Evolutionary conservation across 2,329 filamentous ascomycete genomes (phyloP).

Genomic region (Aspergillus candidus): DNA sequence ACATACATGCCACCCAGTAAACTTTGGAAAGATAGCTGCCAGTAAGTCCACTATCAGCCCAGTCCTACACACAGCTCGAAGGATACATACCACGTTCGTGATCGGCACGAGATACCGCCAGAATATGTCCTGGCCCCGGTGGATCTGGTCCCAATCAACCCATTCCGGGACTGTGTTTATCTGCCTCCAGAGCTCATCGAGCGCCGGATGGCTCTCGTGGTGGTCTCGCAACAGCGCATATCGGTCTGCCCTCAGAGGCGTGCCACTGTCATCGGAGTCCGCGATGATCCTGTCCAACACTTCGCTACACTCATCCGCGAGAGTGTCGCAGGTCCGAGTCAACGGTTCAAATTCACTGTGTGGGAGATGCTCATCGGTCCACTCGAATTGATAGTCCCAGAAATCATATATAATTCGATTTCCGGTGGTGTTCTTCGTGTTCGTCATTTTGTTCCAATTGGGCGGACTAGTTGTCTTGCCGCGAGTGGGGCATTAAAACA

Average conservation of each 20-base stretch:
- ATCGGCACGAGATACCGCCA: constrained; percentile 66
- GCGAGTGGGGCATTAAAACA: no score
- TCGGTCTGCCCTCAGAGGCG: constrained; percentile 47
- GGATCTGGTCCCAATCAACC: constrained; percentile 72
- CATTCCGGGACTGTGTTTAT: constrained; percentile 62
- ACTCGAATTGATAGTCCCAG: constrained; percentile 8
- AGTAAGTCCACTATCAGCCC: not conserved
- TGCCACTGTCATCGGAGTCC: constrained; percentile 47
- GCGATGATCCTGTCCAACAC: constrained; percentile 54
- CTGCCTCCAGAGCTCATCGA: constrained; percentile 58
- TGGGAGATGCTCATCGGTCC: constrained; percentile 3
- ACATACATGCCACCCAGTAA: constrained; percentile 21
- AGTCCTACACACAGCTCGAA: not conserved
- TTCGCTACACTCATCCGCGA: constrained; percentile 5
- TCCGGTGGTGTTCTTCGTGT: constrained; percentile 1
- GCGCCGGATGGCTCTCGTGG: constrained; percentile 48
- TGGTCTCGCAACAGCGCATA: constrained; percentile 59
- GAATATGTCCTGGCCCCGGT: constrained; percentile 66
- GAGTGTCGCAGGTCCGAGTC: constrained; percentile 4
- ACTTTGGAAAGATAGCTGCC: constrained; percentile 24
- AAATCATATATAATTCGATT: constrained; percentile 5
- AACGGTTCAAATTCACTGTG: constrained; percentile 1
- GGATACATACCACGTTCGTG: constrained; percentile 45
- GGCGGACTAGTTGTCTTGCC: no score
- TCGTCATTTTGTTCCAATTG: not conserved